These are phyloP conservation scores for Hypocrella siamensis DNA, from an alignment of 2,329 filamentous ascomycete genomes.

Conservation along the genomic window DNA sequence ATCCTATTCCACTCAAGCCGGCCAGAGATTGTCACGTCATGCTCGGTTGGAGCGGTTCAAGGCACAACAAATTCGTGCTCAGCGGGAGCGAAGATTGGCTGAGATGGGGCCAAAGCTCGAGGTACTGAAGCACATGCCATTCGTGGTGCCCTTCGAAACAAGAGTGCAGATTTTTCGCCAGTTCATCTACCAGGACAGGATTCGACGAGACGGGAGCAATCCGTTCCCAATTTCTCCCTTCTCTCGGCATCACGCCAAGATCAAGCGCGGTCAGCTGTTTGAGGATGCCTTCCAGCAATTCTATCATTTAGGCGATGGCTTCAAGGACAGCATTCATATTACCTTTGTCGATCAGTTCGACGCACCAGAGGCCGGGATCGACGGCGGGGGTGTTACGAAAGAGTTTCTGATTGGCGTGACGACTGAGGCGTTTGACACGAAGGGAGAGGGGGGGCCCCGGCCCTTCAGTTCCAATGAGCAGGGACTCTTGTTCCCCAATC, in stretches of 20 bases:
- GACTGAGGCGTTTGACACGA: conserved; percentile 59
- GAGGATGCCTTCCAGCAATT: conserved; percentile 76
- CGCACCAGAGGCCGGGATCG: conserved; percentile 78
- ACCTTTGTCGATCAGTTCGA: conserved; percentile 90
- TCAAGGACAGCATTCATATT: conserved; percentile 94
- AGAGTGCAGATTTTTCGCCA: conserved; percentile 86
- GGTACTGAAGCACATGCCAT: conserved; percentile 89
- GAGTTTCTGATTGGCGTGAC: conserved; percentile 89
- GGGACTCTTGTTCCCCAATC: conserved; percentile 80
- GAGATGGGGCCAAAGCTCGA: conserved; percentile 75
- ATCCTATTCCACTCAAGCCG: conserved; percentile 24
- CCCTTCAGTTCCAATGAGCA: conserved; percentile 77
- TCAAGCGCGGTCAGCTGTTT: conserved; percentile 66
- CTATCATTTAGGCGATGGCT: conserved; percentile 59
- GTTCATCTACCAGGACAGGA: conserved; percentile 64
- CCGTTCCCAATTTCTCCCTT: conserved; percentile 11
- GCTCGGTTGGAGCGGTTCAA: conserved; percentile 48
- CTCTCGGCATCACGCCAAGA: conserved; percentile 57
- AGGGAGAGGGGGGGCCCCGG: conserved; percentile 21
- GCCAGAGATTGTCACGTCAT: conserved; percentile 45
- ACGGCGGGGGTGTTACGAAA: conserved; percentile 93
- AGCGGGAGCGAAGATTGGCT: conserved; percentile 57
- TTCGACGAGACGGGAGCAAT: conserved; percentile 9
- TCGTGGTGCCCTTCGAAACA: conserved; percentile 85
- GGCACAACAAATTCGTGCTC: conserved; percentile 48